Conservation (phyloP, 805 yeast genomes). For the Kodamaea fukazawae region DNA sequence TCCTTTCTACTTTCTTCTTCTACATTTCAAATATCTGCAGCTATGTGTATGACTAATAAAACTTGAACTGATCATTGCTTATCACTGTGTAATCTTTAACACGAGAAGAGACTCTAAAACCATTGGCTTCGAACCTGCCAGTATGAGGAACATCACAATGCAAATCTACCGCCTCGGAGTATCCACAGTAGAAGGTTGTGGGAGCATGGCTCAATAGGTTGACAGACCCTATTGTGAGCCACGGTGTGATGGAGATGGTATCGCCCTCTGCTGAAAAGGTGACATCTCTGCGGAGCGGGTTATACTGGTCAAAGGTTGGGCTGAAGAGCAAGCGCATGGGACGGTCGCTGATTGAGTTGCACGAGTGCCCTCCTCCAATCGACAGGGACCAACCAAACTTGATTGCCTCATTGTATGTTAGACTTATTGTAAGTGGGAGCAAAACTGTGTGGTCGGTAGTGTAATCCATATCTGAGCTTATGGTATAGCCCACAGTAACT, state of each 20-base stretch:
- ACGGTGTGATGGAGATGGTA: neutral
- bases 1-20: too few species aligned
- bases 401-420: neutral
- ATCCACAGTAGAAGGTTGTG: constrained; percentile 6
- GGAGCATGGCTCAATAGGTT: neutral
- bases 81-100: neutral
- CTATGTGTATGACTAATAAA: too few species aligned
- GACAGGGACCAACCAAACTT: neutral
- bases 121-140: neutral
- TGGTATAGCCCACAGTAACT: neutral
- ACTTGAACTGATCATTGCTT: too few species aligned
- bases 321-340: constrained; percentile 2
- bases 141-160: constrained; percentile 6
- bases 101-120: neutral
- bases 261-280: neutral
- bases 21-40: too few species aligned
- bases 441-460: neutral
- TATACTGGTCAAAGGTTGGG: constrained; percentile 3
- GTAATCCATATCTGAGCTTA: too few species aligned
- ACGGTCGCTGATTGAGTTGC: neutral
- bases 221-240: neutral
- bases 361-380: neutral
- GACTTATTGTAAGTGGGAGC: neutral
- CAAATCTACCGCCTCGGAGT: constrained; percentile 3
- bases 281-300: neutral